Percentiles rank a stretch among this genome's conserved stretches.
These are phyloP conservation scores for Vachellia pachyceras DNA, from an alignment of 306 rosid species.

Conservation along the genomic window DNA sequence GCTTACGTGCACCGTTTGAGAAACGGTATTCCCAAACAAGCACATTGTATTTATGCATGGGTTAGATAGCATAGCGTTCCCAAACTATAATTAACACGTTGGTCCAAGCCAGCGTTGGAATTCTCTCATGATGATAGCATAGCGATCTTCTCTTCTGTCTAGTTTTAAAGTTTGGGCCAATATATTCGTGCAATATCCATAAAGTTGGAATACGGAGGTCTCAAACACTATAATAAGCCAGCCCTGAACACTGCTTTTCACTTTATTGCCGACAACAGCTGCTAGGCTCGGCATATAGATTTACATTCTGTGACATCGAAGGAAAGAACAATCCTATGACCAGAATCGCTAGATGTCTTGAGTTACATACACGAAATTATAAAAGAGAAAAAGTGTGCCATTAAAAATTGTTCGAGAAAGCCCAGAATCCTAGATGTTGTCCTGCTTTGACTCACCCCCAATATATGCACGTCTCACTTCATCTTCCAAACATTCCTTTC, in stretches of 20 bases:
- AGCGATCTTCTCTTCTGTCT: background rate
- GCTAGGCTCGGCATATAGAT: slow-evolving; percentile 28
- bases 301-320: slow-evolving; percentile 49
- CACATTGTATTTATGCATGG: too few species aligned
- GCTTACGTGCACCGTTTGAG: too few species aligned
- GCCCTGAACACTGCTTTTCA: slow-evolving; percentile 19
- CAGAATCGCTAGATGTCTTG: slow-evolving; percentile 67
- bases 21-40: too few species aligned
- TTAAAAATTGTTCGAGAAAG: background rate
- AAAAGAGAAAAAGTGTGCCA: slow-evolving; percentile 47
- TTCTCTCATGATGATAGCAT: slow-evolving; percentile 14
- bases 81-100: background rate
- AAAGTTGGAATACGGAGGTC: background rate
- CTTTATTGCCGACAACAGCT: slow-evolving; percentile 50
- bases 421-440: background rate
- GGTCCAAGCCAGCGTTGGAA: background rate
- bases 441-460: slow-evolving; percentile 10
- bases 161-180: background rate
- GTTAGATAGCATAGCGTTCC: too few species aligned
- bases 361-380: slow-evolving; percentile 80
- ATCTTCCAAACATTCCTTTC: slow-evolving; percentile 9
- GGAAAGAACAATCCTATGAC: slow-evolving; percentile 62
- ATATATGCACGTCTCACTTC: slow-evolving; percentile 32
- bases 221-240: background rate
- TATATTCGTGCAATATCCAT: background rate